A percentile compares a stretch with the other conserved stretches of the same genome.
Conservation (phyloP, 2,329 filamentous ascomycete genomes). For the Clarireedia paspali region DNA sequence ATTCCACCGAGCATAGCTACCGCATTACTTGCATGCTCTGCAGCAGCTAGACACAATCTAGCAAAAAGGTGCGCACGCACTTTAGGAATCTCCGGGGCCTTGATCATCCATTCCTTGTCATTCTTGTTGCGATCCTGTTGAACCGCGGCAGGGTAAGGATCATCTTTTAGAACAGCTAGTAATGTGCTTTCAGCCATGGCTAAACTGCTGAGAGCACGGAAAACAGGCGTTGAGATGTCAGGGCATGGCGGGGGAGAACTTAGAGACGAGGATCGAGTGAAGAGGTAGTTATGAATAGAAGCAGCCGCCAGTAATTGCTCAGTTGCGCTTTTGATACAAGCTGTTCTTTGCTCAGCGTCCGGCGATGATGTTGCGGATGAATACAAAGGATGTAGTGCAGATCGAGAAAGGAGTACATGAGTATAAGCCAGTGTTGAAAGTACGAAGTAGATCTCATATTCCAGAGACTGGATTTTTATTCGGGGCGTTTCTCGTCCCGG, state of each 20-base stretch:
- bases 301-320: slow-evolving; percentile 72
- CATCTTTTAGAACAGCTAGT: slow-evolving; percentile 85
- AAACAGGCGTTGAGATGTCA: slow-evolving; percentile 45
- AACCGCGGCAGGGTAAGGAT: slow-evolving; percentile 79
- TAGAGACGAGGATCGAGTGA: slow-evolving; percentile 43
- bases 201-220: slow-evolving; percentile 53
- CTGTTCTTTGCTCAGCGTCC: slow-evolving; percentile 56
- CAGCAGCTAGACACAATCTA: slow-evolving; percentile 76
- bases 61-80: slow-evolving; percentile 85
- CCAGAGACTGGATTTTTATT: slow-evolving; percentile 64
- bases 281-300: slow-evolving; percentile 67
- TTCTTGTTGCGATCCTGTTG: slow-evolving; percentile 74
- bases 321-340: slow-evolving; percentile 65
- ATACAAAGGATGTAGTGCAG: slow-evolving; percentile 66
- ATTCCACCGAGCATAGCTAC: slow-evolving; percentile 40
- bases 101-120: slow-evolving; percentile 96
- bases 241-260: slow-evolving; percentile 35
- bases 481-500: slow-evolving; percentile 57
- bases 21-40: slow-evolving; percentile 78
- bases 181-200: slow-evolving; percentile 84
- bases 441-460: slow-evolving; percentile 76
- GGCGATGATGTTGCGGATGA: slow-evolving; percentile 53
- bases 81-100: slow-evolving; percentile 77
- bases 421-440: slow-evolving; percentile 71
- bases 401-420: slow-evolving; percentile 64